These are phyloP conservation scores for Tulasnella sp. DNA, from an alignment of 768 basidiomycete species.

Conservation along the genomic window DNA sequence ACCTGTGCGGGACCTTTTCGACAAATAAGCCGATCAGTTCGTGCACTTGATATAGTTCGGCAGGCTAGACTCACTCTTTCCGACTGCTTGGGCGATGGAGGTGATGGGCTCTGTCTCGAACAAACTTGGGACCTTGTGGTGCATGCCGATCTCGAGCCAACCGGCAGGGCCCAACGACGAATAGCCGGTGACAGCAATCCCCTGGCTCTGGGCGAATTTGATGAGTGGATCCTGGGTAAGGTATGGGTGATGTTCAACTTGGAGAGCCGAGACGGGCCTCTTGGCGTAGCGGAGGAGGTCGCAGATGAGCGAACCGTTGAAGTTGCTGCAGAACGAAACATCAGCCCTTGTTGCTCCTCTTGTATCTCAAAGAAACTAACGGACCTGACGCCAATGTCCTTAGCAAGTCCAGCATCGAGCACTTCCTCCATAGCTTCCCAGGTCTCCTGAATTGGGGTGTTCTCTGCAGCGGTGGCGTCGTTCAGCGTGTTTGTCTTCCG, in stretches of 20 bases:
- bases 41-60: neutral
- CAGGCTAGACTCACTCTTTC: constrained; percentile 12
- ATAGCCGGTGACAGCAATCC: constrained; percentile 53
- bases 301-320: constrained; percentile 62
- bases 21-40: neutral
- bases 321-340: constrained; percentile 53
- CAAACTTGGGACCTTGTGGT: constrained; percentile 45
- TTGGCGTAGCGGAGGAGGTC: constrained; percentile 78
- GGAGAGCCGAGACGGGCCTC: constrained; percentile 53
- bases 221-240: constrained; percentile 49
- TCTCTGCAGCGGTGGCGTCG: constrained; percentile 40
- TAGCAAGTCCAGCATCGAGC: constrained; percentile 62
- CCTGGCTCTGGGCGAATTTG: constrained; percentile 41
- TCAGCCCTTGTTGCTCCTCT: neutral
- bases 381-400: constrained; percentile 76
- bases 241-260: constrained; percentile 59
- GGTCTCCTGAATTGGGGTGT: constrained; percentile 72
- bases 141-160: constrained; percentile 63
- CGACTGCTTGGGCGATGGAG: constrained; percentile 22
- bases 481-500: neutral
- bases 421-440: constrained; percentile 80
- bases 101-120: constrained; percentile 14
- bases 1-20: constrained; percentile 54
- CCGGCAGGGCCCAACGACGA: constrained; percentile 53
- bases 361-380: constrained; percentile 17